These are phyloP conservation scores for Exophiala sp. DNA, from an alignment of 2,329 filamentous ascomycete genomes.

Conservation along the genomic window DNA sequence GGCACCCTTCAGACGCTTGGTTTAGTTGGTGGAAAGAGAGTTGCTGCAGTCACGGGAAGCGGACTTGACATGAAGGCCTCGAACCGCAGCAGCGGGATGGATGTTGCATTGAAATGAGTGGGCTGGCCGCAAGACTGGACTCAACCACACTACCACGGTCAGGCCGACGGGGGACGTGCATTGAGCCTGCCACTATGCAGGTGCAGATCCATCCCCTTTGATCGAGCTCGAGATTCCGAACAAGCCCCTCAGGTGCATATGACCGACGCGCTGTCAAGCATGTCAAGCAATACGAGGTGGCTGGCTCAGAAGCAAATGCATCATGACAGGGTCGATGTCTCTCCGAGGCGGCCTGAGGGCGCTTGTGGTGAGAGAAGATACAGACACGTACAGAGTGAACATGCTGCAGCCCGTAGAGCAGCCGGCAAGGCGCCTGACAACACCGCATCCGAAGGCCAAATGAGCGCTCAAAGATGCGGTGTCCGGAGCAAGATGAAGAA, in stretches of 20 bases:
- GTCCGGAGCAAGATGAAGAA: too few species aligned
- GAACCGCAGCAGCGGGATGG: too few species aligned
- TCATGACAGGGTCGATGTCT: neutral
- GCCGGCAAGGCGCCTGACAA: too few species aligned
- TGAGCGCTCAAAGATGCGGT: too few species aligned
- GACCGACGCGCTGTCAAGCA: constrained; percentile 2
- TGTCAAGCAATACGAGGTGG: neutral
- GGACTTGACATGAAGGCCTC: neutral
- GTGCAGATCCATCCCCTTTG: constrained; percentile 3
- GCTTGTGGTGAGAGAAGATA: neutral
- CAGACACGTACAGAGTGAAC: too few species aligned
- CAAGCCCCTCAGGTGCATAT: constrained; percentile 2
- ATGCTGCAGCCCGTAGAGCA: too few species aligned
- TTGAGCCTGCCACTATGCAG: neutral
- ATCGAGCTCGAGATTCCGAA: constrained; percentile 1
- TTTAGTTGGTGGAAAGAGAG: neutral
- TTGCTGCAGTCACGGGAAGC: neutral
- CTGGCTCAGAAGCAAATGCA: neutral
- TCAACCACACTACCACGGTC: neutral
- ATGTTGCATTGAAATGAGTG: too few species aligned
- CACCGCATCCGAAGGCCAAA: too few species aligned
- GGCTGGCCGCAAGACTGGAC: neutral
- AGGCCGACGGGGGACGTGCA: constrained; percentile 2
- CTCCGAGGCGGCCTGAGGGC: neutral
- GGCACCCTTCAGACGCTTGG: neutral